These are phyloP conservation scores for Micromonas pusilla DNA, from an alignment of 139 green algal species.

Conservation along the genomic window DNA sequence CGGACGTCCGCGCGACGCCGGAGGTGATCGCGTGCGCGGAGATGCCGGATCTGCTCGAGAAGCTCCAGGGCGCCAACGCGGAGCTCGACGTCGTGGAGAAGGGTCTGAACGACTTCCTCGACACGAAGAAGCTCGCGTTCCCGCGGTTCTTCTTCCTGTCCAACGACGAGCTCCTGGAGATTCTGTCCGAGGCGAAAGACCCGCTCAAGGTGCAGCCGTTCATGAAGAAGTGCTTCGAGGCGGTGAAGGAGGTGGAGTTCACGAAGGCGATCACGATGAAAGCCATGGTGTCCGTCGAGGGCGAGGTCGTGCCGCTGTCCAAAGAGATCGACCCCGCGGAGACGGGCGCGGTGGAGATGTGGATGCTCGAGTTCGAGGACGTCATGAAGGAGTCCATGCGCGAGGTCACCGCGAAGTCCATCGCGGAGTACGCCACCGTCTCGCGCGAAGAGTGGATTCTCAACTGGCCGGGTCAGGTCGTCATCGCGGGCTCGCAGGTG, in stretches of 20 bases:
- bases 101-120: conserved; percentile 78
- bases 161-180: conserved; percentile 78
- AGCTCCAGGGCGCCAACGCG: conserved; percentile 68
- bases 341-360: conserved; percentile 74
- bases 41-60: conserved; percentile 50
- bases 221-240: conserved; percentile 87
- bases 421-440: conserved; percentile 54
- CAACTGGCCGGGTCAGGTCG: conserved; percentile 73
- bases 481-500: conserved; percentile 73
- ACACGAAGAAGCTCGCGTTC: conserved; percentile 79
- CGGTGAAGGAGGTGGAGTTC: conserved; percentile 72
- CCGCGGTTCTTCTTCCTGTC: conserved; percentile 89
- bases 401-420: conserved; percentile 60
- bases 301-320: conserved; percentile 69
- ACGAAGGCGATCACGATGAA: conserved; percentile 48
- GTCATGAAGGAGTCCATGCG: conserved; percentile 78
- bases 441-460: conserved; percentile 86
- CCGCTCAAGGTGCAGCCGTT: conserved; percentile 66
- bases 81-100: conserved; percentile 84
- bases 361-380: conserved; percentile 79
- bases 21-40: conserved; percentile 40
- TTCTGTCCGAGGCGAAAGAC: conserved; percentile 79
- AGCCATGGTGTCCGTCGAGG: conserved; percentile 63
- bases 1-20: conserved; percentile 19
- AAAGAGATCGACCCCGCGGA: conserved; percentile 53